Evolutionary conservation across 2,329 filamentous ascomycete species (phyloP).

Genomic region (Alternaria atra): DNA sequence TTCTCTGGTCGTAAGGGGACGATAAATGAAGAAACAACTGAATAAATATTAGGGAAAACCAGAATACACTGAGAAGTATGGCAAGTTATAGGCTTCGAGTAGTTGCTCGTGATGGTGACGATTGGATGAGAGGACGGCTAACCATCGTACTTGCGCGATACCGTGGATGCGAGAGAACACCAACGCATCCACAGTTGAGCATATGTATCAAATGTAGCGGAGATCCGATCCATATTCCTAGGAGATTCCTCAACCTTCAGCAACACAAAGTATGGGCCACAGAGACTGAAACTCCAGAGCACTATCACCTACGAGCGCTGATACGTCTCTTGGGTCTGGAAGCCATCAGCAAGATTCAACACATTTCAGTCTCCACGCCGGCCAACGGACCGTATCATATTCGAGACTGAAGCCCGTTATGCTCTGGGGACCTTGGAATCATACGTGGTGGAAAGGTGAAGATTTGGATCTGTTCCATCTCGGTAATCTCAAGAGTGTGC

Average conservation of each 20-base stretch:
- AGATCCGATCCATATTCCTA: background rate
- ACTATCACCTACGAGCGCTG: background rate
- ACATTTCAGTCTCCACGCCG: background rate
- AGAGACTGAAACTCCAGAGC: background rate
- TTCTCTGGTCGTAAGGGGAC: background rate
- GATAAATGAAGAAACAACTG: background rate
- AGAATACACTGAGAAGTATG: background rate
- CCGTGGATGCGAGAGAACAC: background rate
- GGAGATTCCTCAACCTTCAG: background rate
- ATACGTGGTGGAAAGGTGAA: background rate
- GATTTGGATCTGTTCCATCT: background rate
- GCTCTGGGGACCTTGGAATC: background rate
- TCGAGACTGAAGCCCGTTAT: background rate
- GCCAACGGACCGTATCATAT: background rate
- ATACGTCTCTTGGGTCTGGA: background rate
- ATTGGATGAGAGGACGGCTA: background rate
- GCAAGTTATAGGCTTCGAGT: background rate
- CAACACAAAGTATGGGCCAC: background rate
- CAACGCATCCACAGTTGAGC: background rate
- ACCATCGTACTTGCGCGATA: background rate
- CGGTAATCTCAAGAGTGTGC: background rate
- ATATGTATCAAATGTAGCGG: background rate
- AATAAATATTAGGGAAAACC: too few relatives aligned
- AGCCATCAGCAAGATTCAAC: background rate
- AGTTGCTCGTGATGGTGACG: background rate